A percentile compares a stretch with the other conserved stretches of the same genome.
phyloP scores from a whole-genome alignment of 2,329 filamentous ascomycete genomes.

The Aspergillus tamarii region DNA sequence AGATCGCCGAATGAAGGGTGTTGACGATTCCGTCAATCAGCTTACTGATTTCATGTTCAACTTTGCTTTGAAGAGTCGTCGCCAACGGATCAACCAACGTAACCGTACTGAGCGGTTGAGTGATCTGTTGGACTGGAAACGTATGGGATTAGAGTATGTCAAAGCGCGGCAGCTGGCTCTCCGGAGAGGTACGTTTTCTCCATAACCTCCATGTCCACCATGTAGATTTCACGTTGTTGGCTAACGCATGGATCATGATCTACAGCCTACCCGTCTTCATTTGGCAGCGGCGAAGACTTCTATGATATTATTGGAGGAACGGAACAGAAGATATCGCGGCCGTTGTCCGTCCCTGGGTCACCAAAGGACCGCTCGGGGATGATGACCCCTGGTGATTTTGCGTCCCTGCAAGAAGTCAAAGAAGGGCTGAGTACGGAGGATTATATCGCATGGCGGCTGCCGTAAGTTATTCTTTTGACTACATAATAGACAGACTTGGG shows the following conservation, averaged over 20 bases:
- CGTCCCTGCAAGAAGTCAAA: constrained; percentile 88
- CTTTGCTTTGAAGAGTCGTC: constrained; percentile 87
- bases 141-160: constrained; percentile 99
- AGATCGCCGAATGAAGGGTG: constrained; percentile 89
- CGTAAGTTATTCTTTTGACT: constrained; percentile 65
- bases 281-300: constrained; percentile 74
- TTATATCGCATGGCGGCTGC: constrained; percentile 96
- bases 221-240: background rate
- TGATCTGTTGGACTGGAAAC: constrained; percentile 96
- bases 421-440: constrained; percentile 95
- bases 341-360: constrained; percentile 90
- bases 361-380: constrained; percentile 88
- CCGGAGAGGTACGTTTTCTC: constrained; percentile 59
- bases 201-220: background rate
- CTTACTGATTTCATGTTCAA: constrained; percentile 91
- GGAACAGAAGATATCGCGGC: constrained; percentile 92
- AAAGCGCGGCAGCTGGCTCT: constrained; percentile 94
- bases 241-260: constrained; percentile 17
- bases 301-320: constrained; percentile 90
- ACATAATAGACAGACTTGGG: background rate
- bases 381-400: constrained; percentile 99
- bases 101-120: constrained; percentile 95
- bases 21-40: constrained; percentile 97
- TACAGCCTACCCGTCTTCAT: constrained; percentile 82
- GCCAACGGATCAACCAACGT: constrained; percentile 97